Percentiles rank a stretch among this genome's conserved stretches.
Conservation (phyloP, 768 basidiomycete species). For the Calocera viscosa region DNA sequence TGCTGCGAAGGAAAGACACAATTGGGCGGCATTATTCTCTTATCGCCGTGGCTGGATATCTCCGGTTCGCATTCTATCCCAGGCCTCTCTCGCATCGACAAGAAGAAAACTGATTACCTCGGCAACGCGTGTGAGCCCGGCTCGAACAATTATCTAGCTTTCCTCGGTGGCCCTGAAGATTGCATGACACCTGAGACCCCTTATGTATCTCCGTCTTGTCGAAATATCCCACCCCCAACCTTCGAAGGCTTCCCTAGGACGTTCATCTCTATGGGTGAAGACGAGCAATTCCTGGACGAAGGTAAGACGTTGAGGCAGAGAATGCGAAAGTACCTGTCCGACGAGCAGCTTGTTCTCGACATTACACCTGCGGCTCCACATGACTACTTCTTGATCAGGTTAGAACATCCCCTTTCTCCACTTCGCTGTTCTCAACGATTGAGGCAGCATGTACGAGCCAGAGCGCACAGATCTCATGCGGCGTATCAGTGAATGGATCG, state of each 20-base stretch:
- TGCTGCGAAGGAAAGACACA: not conserved
- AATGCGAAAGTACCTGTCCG: not conserved
- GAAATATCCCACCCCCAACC: not conserved
- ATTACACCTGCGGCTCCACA: not conserved
- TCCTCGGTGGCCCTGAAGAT: not conserved
- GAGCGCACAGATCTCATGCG: not conserved
- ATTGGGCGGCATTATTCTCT: slow-evolving; percentile 35
- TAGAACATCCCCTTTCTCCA: not conserved
- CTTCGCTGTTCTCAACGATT: not conserved
- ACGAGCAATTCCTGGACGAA: not conserved
- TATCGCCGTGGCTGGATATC: slow-evolving; percentile 47
- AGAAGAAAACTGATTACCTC: not conserved
- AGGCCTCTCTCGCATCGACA: not conserved
- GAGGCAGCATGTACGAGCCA: not conserved
- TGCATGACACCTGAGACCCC: not conserved
- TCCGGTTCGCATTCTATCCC: not conserved
- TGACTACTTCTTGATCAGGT: not conserved
- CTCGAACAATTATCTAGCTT: not conserved
- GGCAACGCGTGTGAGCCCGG: not conserved
- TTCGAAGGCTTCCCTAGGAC: not conserved
- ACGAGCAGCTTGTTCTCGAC: not conserved
- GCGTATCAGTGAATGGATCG: not conserved
- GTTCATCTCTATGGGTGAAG: not conserved
- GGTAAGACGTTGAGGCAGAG: not conserved
- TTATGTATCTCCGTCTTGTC: not conserved